A percentile compares a stretch with the other conserved stretches of the same genome.
Evolutionary conservation across 140 eudicot species (phyloP).

Genomic region (Flaveria floridana): DNA sequence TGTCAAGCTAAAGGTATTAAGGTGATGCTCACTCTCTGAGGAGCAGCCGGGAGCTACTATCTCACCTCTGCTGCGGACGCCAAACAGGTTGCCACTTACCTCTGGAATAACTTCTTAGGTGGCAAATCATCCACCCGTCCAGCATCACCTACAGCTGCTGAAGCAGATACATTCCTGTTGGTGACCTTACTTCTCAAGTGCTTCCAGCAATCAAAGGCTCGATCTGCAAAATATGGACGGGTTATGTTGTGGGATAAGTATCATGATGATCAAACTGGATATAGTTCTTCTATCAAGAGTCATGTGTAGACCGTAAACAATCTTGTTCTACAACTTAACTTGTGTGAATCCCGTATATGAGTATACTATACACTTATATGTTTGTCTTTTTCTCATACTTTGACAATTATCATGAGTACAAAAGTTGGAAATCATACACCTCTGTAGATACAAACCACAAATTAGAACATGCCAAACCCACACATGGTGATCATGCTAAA

Average conservation of each 20-base stretch:
- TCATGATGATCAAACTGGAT: slow-evolving; percentile 1
- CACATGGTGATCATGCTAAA: too few relatives aligned
- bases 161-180: too few relatives aligned
- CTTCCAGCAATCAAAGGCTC: not conserved
- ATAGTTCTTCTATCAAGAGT: too few relatives aligned
- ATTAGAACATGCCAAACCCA: too few relatives aligned
- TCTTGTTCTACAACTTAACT: not conserved
- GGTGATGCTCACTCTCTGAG: slow-evolving; percentile 44
- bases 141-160: not conserved
- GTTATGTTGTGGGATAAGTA: too few relatives aligned
- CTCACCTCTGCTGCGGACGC: slow-evolving; percentile 41
- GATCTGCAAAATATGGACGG: too few relatives aligned
- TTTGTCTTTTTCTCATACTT: slow-evolving; percentile 7
- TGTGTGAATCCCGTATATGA: slow-evolving; percentile 14
- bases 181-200: too few relatives aligned
- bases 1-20: slow-evolving; percentile 44
- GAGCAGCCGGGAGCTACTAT: slow-evolving; percentile 41
- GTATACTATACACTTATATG: not conserved
- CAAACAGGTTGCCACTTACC: slow-evolving; percentile 35
- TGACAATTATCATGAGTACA: not conserved
- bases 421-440: too few relatives aligned
- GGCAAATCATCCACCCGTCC: slow-evolving; percentile 43
- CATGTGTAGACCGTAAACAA: too few relatives aligned
- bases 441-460: too few relatives aligned
- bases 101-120: slow-evolving; percentile 46